These are phyloP conservation scores for Uromyces viciae-fabae DNA, from an alignment of 1,284 basidiomycete genomes.

Conservation along the genomic window DNA sequence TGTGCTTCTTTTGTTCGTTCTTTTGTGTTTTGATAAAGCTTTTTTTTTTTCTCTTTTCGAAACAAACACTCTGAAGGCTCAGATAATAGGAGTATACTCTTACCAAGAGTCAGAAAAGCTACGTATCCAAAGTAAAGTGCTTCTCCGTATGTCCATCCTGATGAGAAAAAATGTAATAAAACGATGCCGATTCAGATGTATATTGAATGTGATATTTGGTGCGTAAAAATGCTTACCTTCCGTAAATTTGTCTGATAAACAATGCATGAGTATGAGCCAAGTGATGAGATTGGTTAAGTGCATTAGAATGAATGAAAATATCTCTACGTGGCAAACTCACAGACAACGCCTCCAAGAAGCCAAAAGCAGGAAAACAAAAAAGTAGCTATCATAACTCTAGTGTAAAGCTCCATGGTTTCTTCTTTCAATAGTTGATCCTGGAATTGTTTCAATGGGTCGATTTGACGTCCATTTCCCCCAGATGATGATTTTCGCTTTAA, in stretches of 20 bases:
- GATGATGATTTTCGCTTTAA: too few species aligned
- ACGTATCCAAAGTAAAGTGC: slow-evolving; percentile 44
- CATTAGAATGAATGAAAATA: too few species aligned
- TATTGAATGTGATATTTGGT: too few species aligned
- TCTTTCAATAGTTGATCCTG: slow-evolving; percentile 14
- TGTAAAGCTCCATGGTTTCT: slow-evolving; percentile 27
- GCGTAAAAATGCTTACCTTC: slow-evolving; percentile 7
- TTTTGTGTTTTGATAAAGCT: too few species aligned
- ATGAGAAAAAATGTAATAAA: background rate
- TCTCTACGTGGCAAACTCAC: slow-evolving; percentile 14
- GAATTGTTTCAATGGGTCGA: background rate
- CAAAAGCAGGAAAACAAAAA: slow-evolving; percentile 37
- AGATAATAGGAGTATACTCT: background rate
- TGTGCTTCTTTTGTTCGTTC: too few species aligned
- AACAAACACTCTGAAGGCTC: background rate
- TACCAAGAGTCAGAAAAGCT: slow-evolving; percentile 41
- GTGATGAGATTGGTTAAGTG: background rate
- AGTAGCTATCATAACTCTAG: slow-evolving; percentile 12
- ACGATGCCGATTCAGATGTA: background rate
- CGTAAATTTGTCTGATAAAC: slow-evolving; percentile 32
- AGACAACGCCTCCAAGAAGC: slow-evolving; percentile 36
- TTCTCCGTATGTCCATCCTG: slow-evolving; percentile 36
- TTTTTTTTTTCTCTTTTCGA: background rate
- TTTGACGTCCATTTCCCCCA: too few species aligned
- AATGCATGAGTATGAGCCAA: too few species aligned